These are phyloP conservation scores for Candida montana DNA, from an alignment of 805 yeast species.

Conservation along the genomic window DNA sequence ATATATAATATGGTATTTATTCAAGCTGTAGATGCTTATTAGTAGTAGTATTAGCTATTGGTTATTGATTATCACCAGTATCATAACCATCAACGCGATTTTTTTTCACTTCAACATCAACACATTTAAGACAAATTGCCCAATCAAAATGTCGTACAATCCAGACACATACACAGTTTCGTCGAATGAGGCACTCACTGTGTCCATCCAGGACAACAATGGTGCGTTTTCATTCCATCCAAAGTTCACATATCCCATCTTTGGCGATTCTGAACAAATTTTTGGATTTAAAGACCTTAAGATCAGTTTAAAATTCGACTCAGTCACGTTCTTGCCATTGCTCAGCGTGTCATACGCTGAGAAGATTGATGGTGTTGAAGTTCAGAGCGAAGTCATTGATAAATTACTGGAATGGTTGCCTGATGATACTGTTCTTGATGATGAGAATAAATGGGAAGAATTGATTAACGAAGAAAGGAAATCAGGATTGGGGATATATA, in stretches of 20 bases:
- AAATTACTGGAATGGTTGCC: slow-evolving; percentile 59
- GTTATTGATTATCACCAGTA: too few species aligned
- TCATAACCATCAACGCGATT: too few species aligned
- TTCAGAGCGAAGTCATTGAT: slow-evolving; percentile 42
- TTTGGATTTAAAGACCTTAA: slow-evolving; percentile 74
- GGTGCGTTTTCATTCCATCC: slow-evolving; percentile 69
- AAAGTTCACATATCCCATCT: slow-evolving; percentile 84
- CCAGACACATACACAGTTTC: slow-evolving; percentile 75
- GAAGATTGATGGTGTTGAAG: slow-evolving; percentile 50
- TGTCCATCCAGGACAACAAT: slow-evolving; percentile 54
- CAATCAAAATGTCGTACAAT: slow-evolving; percentile 33
- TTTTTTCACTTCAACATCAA: too few species aligned
- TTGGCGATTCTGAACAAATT: slow-evolving; percentile 85
- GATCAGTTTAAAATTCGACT: slow-evolving; percentile 68
- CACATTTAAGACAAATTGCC: too few species aligned
- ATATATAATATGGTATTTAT: not conserved
- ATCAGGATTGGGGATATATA: too few species aligned
- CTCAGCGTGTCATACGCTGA: slow-evolving; percentile 52
- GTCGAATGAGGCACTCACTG: slow-evolving; percentile 60
- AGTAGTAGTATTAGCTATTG: too few species aligned
- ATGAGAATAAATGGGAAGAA: slow-evolving; percentile 66
- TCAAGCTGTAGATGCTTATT: not conserved
- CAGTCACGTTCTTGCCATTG: slow-evolving; percentile 67
- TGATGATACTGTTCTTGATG: slow-evolving; percentile 49
- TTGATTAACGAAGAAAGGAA: slow-evolving; percentile 43